Base-by-base conservation (phyloP, 164 flowering plant genomes). In the Cinnamomum micranthum region DNA sequence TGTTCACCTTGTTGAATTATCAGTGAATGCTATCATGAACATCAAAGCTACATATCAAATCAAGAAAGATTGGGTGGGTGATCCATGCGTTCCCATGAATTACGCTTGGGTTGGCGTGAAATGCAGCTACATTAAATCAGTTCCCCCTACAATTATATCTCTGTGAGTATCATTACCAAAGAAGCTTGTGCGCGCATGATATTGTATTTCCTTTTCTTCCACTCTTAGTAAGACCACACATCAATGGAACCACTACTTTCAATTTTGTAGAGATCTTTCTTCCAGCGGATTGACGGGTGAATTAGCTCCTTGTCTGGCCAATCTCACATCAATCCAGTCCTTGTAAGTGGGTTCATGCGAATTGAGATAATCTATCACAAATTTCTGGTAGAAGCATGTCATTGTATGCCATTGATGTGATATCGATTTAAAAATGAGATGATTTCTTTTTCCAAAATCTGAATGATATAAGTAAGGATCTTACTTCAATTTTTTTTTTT, bases 61-160 rank as follows among this genome's bases (percentile, higher is more conserved):
- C 50, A 79, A 25, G 11, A 82, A 69, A 70, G 75, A 84, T 72
- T 88, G 89, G 91, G 78, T 25, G 67, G 89, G 88, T 23, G 89
- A 88, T 82, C 91, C 91, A 33, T 88, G 91, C 70, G 69, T 33
- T 4, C 91, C 91, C 0, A 22, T 50, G 20, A 65, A 35, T 17
- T 82, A 69, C 71, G 14, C 41, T 2, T 88, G 91, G 91, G 76
- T 71, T 50, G 91, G 87, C 23, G 52, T 88, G n/a, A 75, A 71
- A 7, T 88, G 92, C 80, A 80, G 78, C 67, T 50, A 73, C 66
- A 19, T 28, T 68, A 78, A 68, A 22, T 59, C 22, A 33, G 24
- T 65, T 50, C 47, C 81, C 22, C 82, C 84, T 4, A 80, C 75
- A 27, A 80, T 87, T 59, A 74, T 66, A 17, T 72, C 84, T 24